These are phyloP conservation scores for Diaporthe humulicola DNA, from an alignment of 2,329 filamentous ascomycete species.

Conservation along the genomic window DNA sequence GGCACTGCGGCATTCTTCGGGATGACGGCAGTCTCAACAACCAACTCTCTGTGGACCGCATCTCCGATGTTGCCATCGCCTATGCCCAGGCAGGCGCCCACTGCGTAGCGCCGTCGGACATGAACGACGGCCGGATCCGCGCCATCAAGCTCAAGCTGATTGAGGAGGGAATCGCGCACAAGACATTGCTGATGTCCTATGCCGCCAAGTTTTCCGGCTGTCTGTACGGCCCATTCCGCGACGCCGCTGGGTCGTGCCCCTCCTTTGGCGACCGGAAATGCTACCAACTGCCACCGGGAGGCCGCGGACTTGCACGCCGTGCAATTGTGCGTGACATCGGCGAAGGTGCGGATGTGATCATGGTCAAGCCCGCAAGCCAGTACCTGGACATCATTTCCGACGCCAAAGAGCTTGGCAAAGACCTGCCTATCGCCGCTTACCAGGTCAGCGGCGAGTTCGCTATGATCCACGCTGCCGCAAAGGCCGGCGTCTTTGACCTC, in stretches of 20 bases:
- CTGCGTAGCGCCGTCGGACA: conserved; percentile 96
- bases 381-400: conserved; percentile 98
- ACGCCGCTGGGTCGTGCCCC: conserved; percentile 91
- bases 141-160: conserved; percentile 99
- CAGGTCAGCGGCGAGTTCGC: conserved; percentile 98
- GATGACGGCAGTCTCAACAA: conserved; percentile 97
- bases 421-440: conserved; percentile 94
- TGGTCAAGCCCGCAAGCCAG: conserved; percentile 97
- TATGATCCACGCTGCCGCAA: conserved; percentile 96
- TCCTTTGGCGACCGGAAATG: conserved; percentile 95
- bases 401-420: conserved; percentile 92
- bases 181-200: conserved; percentile 95
- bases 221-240: conserved; percentile 96
- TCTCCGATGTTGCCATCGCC: conserved; percentile 96
- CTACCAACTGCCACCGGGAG: conserved; percentile 95
- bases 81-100: conserved; percentile 97
- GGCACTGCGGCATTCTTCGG: conserved; percentile 95
- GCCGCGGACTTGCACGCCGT: conserved; percentile 89
- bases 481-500: conserved; percentile 95
- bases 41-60: conserved; percentile 90
- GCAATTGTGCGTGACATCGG: conserved; percentile 91
- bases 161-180: conserved; percentile 92
- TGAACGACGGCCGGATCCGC: conserved; percentile 98
- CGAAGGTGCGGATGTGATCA: conserved; percentile 97
- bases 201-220: conserved; percentile 98